phyloP scores from a whole-genome alignment of 805 yeast species.

The Ogataea sp. region DNA sequence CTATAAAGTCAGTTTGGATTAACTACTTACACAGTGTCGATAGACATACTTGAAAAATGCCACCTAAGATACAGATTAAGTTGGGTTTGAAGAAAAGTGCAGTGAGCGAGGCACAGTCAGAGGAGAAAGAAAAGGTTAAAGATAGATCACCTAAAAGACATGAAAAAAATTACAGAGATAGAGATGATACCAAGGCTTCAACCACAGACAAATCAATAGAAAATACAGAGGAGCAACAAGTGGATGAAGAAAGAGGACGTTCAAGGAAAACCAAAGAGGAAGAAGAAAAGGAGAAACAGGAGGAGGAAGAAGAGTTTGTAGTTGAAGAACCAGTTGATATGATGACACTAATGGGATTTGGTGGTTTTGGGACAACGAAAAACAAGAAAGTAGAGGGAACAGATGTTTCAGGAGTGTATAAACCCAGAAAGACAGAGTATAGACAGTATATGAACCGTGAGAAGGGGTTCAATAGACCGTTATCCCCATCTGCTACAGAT shows the following conservation, averaged over 20 bases:
- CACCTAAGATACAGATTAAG: constrained; percentile 15
- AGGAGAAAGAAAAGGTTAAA: constrained; percentile 2
- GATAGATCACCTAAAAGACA: constrained; percentile 1
- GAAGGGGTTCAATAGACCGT: constrained; percentile 47
- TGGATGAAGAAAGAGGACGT: neutral
- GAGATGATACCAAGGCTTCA: constrained; percentile 7
- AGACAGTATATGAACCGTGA: constrained; percentile 54
- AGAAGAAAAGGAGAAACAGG: neutral
- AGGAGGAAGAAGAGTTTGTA: constrained; percentile 3
- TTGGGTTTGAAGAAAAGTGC: constrained; percentile 11
- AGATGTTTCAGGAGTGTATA: constrained; percentile 33
- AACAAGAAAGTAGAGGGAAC: constrained; percentile 46
- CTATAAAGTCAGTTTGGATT: too few relatives aligned
- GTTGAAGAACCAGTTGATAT: constrained; percentile 23
- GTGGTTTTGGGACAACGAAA: constrained; percentile 46
- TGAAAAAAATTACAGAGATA: constrained; percentile 8
- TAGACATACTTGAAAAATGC: too few relatives aligned
- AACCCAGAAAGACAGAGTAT: constrained; percentile 34
- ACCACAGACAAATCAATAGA: neutral
- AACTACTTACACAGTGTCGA: too few relatives aligned
- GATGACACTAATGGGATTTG: constrained; percentile 50
- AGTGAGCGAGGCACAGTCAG: constrained; percentile 10
- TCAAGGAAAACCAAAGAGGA: neutral
- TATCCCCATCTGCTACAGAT: constrained; percentile 36
- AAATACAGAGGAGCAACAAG: neutral